Evolutionary conservation across 352 stramenopile genomes (phyloP), one percentile per base, ranked within the genome.

Genomic region (Thalassiosira ordinaria): DNA sequence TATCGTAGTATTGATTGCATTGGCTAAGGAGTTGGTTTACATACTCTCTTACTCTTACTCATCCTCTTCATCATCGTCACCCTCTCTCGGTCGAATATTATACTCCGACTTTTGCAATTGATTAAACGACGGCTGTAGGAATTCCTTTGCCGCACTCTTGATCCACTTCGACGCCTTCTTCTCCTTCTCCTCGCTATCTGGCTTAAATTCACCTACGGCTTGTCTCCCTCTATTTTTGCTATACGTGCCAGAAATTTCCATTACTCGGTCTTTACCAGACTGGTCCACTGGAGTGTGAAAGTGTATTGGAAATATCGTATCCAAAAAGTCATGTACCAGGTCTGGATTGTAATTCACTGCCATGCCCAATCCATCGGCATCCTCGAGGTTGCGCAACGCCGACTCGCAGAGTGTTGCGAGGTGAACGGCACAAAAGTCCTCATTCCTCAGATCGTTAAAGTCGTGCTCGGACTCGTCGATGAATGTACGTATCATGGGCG

Each of bases 381-480:
- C 60, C 47, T 86, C 55, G 20, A 94, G 39, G 47, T 74, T 79
- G 11, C 57, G 44, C 0, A 93, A 27, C 27, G 91, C 91, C 0
- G 74, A 69, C 76, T 89, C 65, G 35, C 79, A 91, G 35, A 95
- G 78, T 49, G 83, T 89, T 27, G 90, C 86, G 37, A 96, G 80
- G 82, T 95, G 91, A 13, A 90, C 87, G 5, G 91, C 89, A 80
- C 92, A 96, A 64, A 91, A 93, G 72, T 91, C 73, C 68, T 90
- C 82, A 44, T 80, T 49, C 1, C 33, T 61, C 35, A 86, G 67
- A 44, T 69, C 57, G 11, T 64, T 26, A 27, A 73, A 46, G 0
- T 56, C 27, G 11, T 74, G 75, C 9, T 53, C 22, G 5, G 46
- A 20, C 9, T 59, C 47, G 44, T 41, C 13, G 0, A 91, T 20